Conservation (phyloP, 306 rosid species). For the Lathyrus tuberosus region DNA sequence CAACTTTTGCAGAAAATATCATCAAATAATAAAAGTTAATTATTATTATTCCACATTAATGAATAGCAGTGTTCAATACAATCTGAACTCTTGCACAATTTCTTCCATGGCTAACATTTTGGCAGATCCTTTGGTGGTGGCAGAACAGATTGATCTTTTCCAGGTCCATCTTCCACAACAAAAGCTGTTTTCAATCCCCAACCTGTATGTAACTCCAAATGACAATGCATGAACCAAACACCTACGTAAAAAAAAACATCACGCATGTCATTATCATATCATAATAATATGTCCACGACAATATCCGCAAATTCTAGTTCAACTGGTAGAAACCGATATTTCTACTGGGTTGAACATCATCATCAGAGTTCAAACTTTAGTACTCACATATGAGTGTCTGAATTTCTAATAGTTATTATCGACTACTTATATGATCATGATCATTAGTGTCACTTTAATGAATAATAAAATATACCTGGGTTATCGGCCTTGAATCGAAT, state of each 20-base stretch:
- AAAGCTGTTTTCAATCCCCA: slow-evolving; percentile 93
- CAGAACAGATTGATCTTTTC: slow-evolving; percentile 64
- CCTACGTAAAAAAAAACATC: slow-evolving; percentile 48
- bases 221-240: slow-evolving; percentile 94
- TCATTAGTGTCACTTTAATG: too few relatives aligned
- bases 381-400: too few relatives aligned
- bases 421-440: too few relatives aligned
- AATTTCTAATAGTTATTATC: too few relatives aligned
- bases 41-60: slow-evolving; percentile 18
- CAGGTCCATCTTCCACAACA: slow-evolving; percentile 80
- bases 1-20: slow-evolving; percentile 47
- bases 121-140: slow-evolving; percentile 89
- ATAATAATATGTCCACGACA: background rate
- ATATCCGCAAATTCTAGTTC: too few relatives aligned
- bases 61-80: slow-evolving; percentile 19
- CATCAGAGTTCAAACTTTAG: too few relatives aligned
- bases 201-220: slow-evolving; percentile 84
- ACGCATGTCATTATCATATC: slow-evolving; percentile 5
- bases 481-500: slow-evolving; percentile 83
- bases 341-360: too few relatives aligned
- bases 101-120: slow-evolving; percentile 46
- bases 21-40: slow-evolving; percentile 25
- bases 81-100: slow-evolving; percentile 9
- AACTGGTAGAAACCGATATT: too few relatives aligned
- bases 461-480: slow-evolving; percentile 57